Evolutionary conservation across 2,329 filamentous ascomycete genomes (phyloP), one percentile per base, ranked within the genome.

Genomic region (Talaromyces sp.): DNA sequence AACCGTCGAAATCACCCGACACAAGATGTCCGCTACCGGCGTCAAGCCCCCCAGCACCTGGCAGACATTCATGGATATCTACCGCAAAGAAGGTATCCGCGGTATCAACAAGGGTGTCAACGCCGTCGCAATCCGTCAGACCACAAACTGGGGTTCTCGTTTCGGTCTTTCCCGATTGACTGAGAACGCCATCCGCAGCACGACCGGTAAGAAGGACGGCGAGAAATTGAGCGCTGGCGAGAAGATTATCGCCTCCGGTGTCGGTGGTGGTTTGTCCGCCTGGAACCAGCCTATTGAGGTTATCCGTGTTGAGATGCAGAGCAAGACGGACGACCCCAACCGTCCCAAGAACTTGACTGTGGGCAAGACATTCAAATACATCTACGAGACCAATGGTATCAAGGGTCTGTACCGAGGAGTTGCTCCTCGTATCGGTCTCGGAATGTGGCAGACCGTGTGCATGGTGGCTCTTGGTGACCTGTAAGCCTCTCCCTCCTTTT

Each of bases 231-330:
- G 82, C 71, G 88, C 90, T 34, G 77, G 83, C 67, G 95, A 99
- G 85, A 98, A 98, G 88, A 90, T 99, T 76, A 78, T 92, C 65
- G 93, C 95, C 58, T 92, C 89, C 69, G 88, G 88, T 70, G 78
- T 99, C 10, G 95, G 95, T 83, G 95, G 95, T 87, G 95, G 95
- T 77, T 85, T 99, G 74, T 93, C 89, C 69, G 95, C 95, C 70
- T 99, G 95, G 95, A 99, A 99, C 83, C 95, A 99, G 86, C 95
- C 95, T 69, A 99, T 99, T 78, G 95, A 99, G 87, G 95, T 99
- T 78, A 97, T 99, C 78, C 92, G 95, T 70, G 94, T 99, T 68
- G 95, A 99, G 87, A 97, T 99, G 92, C 95, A 99, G 88, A 96
- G 92, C 84, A 98, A 97, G 89, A 97, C 90, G 74, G 92, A 91